Evolutionary conservation across 2,329 filamentous ascomycete species (phyloP).

Genomic region (Pseudopithomyces chartarum): DNA sequence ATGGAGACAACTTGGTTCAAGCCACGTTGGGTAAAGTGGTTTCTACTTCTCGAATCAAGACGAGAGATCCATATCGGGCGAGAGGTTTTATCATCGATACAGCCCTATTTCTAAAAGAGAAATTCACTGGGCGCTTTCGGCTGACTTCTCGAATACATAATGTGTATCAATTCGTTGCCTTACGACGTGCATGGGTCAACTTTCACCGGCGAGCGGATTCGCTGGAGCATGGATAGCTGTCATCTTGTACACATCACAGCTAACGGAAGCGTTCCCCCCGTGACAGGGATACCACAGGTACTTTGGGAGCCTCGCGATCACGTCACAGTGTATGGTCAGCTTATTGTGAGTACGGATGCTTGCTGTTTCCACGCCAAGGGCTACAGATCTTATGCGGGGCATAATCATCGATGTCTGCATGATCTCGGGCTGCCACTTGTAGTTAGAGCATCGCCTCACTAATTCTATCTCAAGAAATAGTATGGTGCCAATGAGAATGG

Average conservation of each 20-base stretch:
- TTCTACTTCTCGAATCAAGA: background rate
- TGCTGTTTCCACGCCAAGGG: background rate
- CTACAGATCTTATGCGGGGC: slow-evolving; percentile 1
- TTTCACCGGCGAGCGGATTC: background rate
- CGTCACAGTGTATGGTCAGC: background rate
- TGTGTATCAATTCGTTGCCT: too few species aligned
- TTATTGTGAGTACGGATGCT: background rate
- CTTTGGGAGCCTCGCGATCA: background rate
- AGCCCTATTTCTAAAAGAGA: too few species aligned
- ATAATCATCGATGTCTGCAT: background rate
- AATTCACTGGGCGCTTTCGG: too few species aligned
- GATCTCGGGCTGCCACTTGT: background rate
- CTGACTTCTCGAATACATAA: too few species aligned
- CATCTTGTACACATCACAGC: background rate
- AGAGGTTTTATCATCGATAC: too few species aligned
- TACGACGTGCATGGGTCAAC: too few species aligned
- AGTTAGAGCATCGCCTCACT: background rate
- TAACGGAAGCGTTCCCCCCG: background rate
- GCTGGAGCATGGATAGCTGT: background rate
- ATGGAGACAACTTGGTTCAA: background rate
- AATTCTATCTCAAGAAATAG: background rate
- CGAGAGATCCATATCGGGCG: too few species aligned
- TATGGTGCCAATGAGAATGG: background rate
- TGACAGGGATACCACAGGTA: background rate
- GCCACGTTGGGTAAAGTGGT: background rate